Evolutionary conservation across 1,284 basidiomycete genomes (phyloP).

Genomic region (Trametes polyzona): DNA sequence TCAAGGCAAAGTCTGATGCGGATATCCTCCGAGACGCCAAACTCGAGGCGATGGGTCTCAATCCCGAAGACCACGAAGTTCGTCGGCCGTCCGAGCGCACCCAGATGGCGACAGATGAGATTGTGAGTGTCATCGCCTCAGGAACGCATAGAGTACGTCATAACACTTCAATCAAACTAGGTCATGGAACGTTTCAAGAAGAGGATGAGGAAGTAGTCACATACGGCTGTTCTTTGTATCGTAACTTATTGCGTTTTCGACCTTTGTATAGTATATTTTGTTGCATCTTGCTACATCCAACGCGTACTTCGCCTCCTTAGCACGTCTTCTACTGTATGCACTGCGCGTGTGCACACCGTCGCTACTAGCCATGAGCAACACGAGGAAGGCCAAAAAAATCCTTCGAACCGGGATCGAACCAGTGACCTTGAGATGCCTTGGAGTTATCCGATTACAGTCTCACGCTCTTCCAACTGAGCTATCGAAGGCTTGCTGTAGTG

Average conservation of each 20-base stretch:
- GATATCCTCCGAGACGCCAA: slow-evolving; percentile 87
- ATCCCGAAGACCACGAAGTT: slow-evolving; percentile 53
- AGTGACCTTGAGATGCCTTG: slow-evolving; percentile 12
- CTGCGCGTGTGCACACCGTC: neutral
- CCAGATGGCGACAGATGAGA: slow-evolving; percentile 90
- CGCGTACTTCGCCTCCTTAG: neutral
- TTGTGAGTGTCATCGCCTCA: slow-evolving; percentile 53
- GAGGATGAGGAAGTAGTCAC: slow-evolving; percentile 69
- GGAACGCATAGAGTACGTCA: neutral
- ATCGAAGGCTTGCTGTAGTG: slow-evolving; percentile 13
- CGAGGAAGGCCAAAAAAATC: neutral
- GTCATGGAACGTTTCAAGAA: slow-evolving; percentile 90
- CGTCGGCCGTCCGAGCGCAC: slow-evolving; percentile 56
- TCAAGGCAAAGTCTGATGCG: slow-evolving; percentile 80
- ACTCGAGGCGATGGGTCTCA: slow-evolving; percentile 78
- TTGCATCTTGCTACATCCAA: neutral
- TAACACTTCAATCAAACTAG: slow-evolving; percentile 42
- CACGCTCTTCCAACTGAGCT: slow-evolving; percentile 26
- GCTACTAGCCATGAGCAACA: neutral
- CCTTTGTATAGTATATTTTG: neutral
- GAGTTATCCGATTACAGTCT: slow-evolving; percentile 18
- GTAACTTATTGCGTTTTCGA: slow-evolving; percentile 7
- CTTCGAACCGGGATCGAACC: slow-evolving; percentile 21
- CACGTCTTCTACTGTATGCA: neutral
- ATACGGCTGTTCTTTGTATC: neutral